Evolutionary conservation across 352 stramenopile species (phyloP).

Genomic region (Globisporangium apiculatum): DNA sequence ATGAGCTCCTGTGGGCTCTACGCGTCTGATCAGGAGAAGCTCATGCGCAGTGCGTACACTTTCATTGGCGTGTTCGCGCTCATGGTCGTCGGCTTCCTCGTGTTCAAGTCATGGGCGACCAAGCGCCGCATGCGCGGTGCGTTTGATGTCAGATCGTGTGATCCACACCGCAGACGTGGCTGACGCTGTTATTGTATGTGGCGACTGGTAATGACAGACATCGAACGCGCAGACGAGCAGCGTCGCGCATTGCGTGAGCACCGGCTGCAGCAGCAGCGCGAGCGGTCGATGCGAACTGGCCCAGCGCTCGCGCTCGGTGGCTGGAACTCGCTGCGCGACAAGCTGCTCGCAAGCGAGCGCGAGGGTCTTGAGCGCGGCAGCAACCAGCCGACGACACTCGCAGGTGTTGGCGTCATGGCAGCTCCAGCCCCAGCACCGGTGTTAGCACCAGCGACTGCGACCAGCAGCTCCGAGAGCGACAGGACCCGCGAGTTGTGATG

Average conservation of each 20-base stretch:
- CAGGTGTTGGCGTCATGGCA: background rate
- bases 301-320: conserved; percentile 7
- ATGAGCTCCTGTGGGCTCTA: conserved; percentile 3
- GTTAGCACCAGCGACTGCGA: too few relatives aligned
- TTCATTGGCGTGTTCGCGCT: background rate
- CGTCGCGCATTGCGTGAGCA: background rate
- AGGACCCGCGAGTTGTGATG: background rate
- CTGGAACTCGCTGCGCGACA: conserved; percentile 15
- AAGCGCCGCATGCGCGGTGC: conserved; percentile 1
- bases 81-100: conserved; percentile 1
- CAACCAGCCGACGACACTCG: conserved; percentile 3
- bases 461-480: too few relatives aligned
- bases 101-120: conserved; percentile 2
- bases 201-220: background rate
- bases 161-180: background rate
- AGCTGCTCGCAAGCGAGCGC: conserved; percentile 13
- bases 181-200: background rate
- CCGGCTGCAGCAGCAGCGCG: background rate
- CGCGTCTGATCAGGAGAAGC: conserved; percentile 3
- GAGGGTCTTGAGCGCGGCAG: conserved; percentile 3
- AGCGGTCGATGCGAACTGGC: conserved; percentile 1
- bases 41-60: conserved; percentile 7
- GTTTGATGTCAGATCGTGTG: background rate
- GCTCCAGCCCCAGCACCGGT: too few relatives aligned
- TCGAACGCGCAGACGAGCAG: background rate